phyloP scores from a whole-genome alignment of 768 basidiomycete genomes.

The Suillus fuscotomentosus region DNA sequence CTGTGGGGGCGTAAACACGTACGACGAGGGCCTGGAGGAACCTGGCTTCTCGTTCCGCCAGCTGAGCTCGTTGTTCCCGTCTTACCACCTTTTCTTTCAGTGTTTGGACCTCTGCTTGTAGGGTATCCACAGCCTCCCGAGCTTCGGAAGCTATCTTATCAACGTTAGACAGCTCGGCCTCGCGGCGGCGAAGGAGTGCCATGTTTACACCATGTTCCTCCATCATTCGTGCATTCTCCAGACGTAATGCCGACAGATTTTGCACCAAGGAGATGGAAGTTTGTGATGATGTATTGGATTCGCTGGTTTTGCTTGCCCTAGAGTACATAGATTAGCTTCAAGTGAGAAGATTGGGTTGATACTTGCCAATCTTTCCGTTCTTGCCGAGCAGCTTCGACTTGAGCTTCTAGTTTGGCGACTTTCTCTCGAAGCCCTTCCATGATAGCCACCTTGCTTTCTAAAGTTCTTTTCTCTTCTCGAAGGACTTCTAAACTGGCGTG shows the following conservation, averaged over 20 bases:
- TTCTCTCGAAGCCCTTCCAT: conserved; percentile 56
- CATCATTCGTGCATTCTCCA: conserved; percentile 59
- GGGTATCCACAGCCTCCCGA: conserved; percentile 26
- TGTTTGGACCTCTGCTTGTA: conserved; percentile 37
- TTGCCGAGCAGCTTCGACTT: conserved; percentile 56
- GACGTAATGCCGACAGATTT: conserved; percentile 56
- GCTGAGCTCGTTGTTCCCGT: conserved; percentile 37
- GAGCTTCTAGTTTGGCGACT: conserved; percentile 58
- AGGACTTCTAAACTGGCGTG: conserved; percentile 67
- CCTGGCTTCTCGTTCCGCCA: conserved; percentile 61
- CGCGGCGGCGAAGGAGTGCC: conserved; percentile 52
- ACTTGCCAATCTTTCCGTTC: conserved; percentile 62
- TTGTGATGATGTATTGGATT: conserved; percentile 37
- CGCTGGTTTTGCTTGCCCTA: conserved; percentile 39
- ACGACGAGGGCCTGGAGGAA: conserved; percentile 70
- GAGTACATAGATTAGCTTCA: conserved; percentile 4
- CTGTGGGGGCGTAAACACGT: conserved; percentile 21
- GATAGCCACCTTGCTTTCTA: conserved; percentile 51
- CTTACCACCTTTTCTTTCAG: conserved; percentile 39
- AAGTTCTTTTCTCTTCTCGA: conserved; percentile 66
- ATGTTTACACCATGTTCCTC: conserved; percentile 63
- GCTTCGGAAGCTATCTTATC: conserved; percentile 38
- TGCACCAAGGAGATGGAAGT: conserved; percentile 57
- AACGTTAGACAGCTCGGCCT: conserved; percentile 46
- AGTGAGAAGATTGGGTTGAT: not conserved